Evolutionary conservation across 2,329 filamentous ascomycete species (phyloP), one percentile per base, ranked within the genome.

Genomic region (Trichoderma sp.): DNA sequence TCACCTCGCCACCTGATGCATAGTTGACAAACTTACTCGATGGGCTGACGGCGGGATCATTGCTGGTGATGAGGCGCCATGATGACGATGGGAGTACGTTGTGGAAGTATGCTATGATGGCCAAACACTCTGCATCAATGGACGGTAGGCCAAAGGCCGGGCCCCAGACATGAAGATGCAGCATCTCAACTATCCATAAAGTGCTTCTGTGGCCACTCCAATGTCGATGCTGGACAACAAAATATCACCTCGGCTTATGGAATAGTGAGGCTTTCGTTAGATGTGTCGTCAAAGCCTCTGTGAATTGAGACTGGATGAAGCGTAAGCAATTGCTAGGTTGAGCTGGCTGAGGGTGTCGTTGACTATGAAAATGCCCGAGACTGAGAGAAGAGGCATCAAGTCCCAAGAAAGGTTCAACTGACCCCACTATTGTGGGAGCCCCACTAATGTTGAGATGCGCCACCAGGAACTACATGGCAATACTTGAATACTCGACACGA

Each of bases 101-200:
- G 76, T 91, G 89, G 75, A 97, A 88, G 82, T 95, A 95, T 71
- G 94, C 91, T 78, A 98, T 91, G 60, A 93, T 89, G 33, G 95
- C 95, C 76, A 97, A 90, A 82, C 95, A 98, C 86, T 97, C 94
- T 63, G 96, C 88, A 81, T 98, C 95, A 80, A 98, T 93, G 60
- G 97, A 98, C 16, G 96, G 93, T 62, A 98, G 90, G 56, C 92
- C 92, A 83, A 98, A 97, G 56, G 94, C 95, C 73, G 95, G 92
- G 67, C 95, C 95, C 93, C 95, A 97, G 81, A 98, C 90, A 85
- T 98, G 93, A 76, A 99, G 90, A 85, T 96, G 91, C 67, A 85
- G 77, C 84, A 85, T 85, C 50, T 56, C 50, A 27, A 27, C 27
- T 27, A 27, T 27, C 27, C 27, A 27, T 27, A 27, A 27, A 27